Evolutionary conservation across 2,329 filamentous ascomycete species (phyloP).

Genomic region (Ophiostoma novo-ulmi): DNA sequence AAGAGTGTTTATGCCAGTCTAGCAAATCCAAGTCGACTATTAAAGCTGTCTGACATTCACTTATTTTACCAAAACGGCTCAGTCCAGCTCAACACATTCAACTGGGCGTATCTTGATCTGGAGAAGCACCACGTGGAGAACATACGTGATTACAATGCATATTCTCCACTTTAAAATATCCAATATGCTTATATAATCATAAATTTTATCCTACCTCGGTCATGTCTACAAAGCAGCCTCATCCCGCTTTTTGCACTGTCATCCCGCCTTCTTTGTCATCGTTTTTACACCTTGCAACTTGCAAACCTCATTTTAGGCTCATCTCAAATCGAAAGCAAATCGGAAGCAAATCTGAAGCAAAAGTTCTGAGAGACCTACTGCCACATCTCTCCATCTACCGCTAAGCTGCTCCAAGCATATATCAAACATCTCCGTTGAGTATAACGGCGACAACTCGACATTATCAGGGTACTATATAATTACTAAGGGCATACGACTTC

Average conservation of each 20-base stretch:
- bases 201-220: background rate
- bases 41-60: too few species aligned
- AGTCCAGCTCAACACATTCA: background rate
- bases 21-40: too few species aligned
- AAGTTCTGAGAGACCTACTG: too few species aligned
- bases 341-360: background rate
- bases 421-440: background rate
- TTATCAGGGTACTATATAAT: background rate
- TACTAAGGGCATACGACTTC: background rate
- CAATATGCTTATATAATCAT: background rate
- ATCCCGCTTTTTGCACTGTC: conserved; percentile 10
- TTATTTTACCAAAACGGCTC: background rate
- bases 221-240: background rate
- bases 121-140: conserved; percentile 23
- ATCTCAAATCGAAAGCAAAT: background rate
- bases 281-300: conserved; percentile 1
- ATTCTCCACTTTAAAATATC: background rate
- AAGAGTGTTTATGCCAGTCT: too few species aligned
- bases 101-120: conserved; percentile 21
- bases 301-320: background rate
- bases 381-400: background rate
- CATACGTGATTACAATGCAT: background rate
- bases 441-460: background rate
- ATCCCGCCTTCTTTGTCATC: background rate
- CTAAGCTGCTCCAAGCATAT: background rate